Conservation (phyloP, 768 basidiomycete genomes). For the Boletus pseudopeckii region DNA sequence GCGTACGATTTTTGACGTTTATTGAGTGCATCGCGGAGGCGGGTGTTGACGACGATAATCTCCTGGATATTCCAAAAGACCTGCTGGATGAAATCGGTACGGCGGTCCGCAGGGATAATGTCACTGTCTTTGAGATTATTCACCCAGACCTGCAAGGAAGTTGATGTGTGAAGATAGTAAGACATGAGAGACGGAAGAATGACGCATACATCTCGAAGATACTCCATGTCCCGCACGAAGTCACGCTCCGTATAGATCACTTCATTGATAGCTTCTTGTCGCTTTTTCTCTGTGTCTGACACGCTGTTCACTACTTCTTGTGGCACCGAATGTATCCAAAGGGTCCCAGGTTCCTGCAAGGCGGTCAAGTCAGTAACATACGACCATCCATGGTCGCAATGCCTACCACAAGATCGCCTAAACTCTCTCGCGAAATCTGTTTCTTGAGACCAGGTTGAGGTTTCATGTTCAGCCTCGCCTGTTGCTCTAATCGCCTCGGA, state of each 20-base stretch:
- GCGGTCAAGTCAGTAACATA: slow-evolving; percentile 7
- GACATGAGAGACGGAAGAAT: background rate
- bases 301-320: slow-evolving; percentile 92
- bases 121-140: slow-evolving; percentile 74
- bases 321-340: slow-evolving; percentile 97
- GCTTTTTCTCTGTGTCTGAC: slow-evolving; percentile 87
- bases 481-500: slow-evolving; percentile 90
- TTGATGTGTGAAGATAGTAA: background rate
- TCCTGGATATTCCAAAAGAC: slow-evolving; percentile 99
- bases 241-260: slow-evolving; percentile 92
- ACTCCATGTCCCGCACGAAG: slow-evolving; percentile 98
- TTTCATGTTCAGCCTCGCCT: slow-evolving; percentile 91
- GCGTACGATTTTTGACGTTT: slow-evolving; percentile 95
- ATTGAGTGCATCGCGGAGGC: slow-evolving; percentile 88
- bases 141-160: slow-evolving; percentile 70
- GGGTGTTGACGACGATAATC: slow-evolving; percentile 86
- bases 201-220: slow-evolving; percentile 81
- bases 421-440: slow-evolving; percentile 75
- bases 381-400: background rate
- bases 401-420: slow-evolving; percentile 72
- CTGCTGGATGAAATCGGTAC: slow-evolving; percentile 84
- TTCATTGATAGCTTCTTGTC: slow-evolving; percentile 98
- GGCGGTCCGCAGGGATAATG: slow-evolving; percentile 71
- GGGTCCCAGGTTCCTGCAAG: slow-evolving; percentile 69
- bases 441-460: slow-evolving; percentile 85